These are phyloP conservation scores for Colletotrichum endophyticum DNA, from an alignment of 2,329 filamentous ascomycete species.

Conservation along the genomic window DNA sequence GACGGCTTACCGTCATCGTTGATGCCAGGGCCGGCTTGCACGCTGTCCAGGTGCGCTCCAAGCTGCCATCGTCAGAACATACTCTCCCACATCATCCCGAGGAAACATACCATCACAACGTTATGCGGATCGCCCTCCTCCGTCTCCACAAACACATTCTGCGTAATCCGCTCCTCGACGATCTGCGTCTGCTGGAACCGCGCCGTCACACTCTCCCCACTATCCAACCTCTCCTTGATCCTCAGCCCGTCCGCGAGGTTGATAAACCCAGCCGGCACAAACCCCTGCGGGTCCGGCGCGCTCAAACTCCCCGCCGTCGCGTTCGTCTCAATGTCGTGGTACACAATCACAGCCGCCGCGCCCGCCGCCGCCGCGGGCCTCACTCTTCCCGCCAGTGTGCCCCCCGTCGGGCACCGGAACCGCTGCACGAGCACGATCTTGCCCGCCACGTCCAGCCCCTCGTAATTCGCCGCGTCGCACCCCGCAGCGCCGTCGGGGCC, in stretches of 20 bases:
- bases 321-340: slow-evolving; percentile 33
- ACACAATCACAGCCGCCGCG: slow-evolving; percentile 33
- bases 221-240: slow-evolving; percentile 40
- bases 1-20: slow-evolving; percentile 43
- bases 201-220: slow-evolving; percentile 40
- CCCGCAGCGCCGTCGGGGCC: slow-evolving; percentile 29
- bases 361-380: slow-evolving; percentile 32
- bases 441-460: slow-evolving; percentile 27
- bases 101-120: slow-evolving; percentile 33
- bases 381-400: slow-evolving; percentile 35
- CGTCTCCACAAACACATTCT: slow-evolving; percentile 52
- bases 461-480: slow-evolving; percentile 31
- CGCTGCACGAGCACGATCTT: slow-evolving; percentile 39
- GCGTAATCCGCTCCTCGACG: slow-evolving; percentile 44
- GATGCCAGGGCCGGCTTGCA: slow-evolving; percentile 48
- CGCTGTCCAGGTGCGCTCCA: slow-evolving; percentile 49
- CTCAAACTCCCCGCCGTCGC: slow-evolving; percentile 35
- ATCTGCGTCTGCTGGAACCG: slow-evolving; percentile 38
- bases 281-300: slow-evolving; percentile 29
- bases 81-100: background rate
- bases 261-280: slow-evolving; percentile 32
- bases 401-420: slow-evolving; percentile 32
- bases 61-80: slow-evolving; percentile 24
- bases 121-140: slow-evolving; percentile 47
- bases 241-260: slow-evolving; percentile 43